phyloP scores from a whole-genome alignment of 257 asterid species.

The Handroanthus guayacan region DNA sequence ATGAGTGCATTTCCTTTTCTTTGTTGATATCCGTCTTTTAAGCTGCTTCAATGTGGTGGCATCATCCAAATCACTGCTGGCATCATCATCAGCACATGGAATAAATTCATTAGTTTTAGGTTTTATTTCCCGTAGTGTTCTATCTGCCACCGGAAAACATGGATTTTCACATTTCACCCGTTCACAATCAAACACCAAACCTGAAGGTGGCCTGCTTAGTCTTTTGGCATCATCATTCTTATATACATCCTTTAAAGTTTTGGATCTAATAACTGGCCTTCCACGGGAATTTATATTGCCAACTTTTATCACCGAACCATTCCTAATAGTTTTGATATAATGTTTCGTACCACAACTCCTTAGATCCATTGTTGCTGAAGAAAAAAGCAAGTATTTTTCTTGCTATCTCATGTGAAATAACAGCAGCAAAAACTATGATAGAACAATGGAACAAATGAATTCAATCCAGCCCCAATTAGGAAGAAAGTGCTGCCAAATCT shows the following conservation, averaged over 20 bases:
- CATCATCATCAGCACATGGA: conserved; percentile 35
- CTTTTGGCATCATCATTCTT: conserved; percentile 47
- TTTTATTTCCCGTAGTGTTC: conserved; percentile 48
- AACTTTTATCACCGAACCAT: conserved; percentile 48
- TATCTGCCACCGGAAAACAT: conserved; percentile 43
- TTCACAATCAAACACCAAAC: conserved; percentile 32
- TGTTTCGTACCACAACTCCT: conserved; percentile 52
- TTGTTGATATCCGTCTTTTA: conserved; percentile 47
- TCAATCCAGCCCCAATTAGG: conserved; percentile 18
- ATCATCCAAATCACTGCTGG: conserved; percentile 47
- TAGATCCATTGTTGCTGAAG: conserved; percentile 53
- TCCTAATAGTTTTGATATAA: conserved; percentile 59
- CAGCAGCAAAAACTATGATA: conserved; percentile 31
- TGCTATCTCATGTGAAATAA: conserved; percentile 13
- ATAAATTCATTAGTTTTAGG: conserved; percentile 33
- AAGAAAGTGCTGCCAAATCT: conserved; percentile 24
- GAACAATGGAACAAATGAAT: not conserved
- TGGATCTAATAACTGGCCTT: conserved; percentile 50
- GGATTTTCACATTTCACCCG: conserved; percentile 39
- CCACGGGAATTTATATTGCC: conserved; percentile 48
- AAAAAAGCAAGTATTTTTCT: not conserved
- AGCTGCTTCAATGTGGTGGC: conserved; percentile 74
- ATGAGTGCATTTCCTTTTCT: conserved; percentile 59
- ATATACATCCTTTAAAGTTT: conserved; percentile 55
- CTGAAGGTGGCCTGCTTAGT: conserved; percentile 33